These are phyloP conservation scores for Rhizopus sp. DNA, from an alignment of 371 early-diverging fungal genomes.

Conservation along the genomic window DNA sequence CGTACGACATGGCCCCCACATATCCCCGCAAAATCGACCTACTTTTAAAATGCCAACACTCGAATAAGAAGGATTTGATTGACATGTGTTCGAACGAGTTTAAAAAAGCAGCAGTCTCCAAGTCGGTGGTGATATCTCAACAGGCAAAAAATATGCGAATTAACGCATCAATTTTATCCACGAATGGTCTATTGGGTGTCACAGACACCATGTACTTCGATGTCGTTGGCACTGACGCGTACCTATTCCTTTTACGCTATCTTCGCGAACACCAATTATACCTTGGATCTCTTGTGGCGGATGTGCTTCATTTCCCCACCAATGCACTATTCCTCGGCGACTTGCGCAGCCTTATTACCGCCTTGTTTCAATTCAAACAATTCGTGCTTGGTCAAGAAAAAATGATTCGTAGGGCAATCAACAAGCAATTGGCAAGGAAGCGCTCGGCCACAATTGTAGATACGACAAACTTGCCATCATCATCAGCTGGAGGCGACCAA, in stretches of 20 bases:
- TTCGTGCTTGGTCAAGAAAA: conserved; percentile 4
- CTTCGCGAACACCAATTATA: conserved; percentile 4
- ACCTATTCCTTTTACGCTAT: conserved; percentile 4
- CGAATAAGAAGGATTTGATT: no score
- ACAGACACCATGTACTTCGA: conserved; percentile 3
- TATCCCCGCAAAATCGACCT: conserved; percentile 8
- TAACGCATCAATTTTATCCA: conserved; percentile 4
- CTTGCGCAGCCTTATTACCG: conserved; percentile 4
- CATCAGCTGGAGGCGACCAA: background rate
- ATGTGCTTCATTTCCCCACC: conserved; percentile 4
- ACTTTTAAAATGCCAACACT: background rate
- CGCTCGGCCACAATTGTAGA: conserved; percentile 4
- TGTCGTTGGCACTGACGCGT: conserved; percentile 2
- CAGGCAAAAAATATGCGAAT: conserved; percentile 1
- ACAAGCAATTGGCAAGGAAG: conserved; percentile 4
- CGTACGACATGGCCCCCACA: no score
- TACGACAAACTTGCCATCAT: conserved; percentile 4
- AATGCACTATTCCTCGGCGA: conserved; percentile 4
- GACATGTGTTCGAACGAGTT: background rate
- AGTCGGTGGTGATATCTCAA: background rate
- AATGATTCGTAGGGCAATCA: conserved; percentile 3
- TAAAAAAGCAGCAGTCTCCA: background rate
- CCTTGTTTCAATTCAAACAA: conserved; percentile 4
- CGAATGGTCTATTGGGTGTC: background rate
- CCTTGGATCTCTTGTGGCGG: conserved; percentile 4